These are phyloP conservation scores for Laburnicola sp. DNA, from an alignment of 2,329 filamentous ascomycete species.

Conservation along the genomic window DNA sequence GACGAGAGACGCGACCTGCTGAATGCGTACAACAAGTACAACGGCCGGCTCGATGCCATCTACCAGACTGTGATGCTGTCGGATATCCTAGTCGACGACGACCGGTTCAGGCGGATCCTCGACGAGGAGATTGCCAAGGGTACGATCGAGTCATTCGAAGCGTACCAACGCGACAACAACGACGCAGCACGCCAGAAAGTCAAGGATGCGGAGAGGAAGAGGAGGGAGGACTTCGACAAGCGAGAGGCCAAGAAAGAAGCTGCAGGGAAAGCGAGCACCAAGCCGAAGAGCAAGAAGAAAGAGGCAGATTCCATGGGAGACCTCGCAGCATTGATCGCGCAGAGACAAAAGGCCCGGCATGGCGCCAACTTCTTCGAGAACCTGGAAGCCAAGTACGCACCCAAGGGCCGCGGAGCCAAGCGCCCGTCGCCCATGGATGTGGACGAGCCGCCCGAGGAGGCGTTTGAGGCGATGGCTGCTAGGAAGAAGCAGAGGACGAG, in stretches of 20 bases:
- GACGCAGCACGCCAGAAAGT: constrained; percentile 33
- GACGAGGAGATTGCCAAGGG: constrained; percentile 74
- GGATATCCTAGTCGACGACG: constrained; percentile 80
- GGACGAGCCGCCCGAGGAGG: constrained; percentile 66
- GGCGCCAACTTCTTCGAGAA: constrained; percentile 40
- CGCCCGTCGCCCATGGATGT: constrained; percentile 49
- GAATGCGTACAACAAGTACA: constrained; percentile 69
- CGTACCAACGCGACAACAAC: constrained; percentile 72
- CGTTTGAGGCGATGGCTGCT: constrained; percentile 50
- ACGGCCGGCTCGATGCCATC: constrained; percentile 75
- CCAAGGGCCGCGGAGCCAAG: constrained; percentile 50
- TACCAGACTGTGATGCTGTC: constrained; percentile 88
- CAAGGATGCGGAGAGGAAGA: constrained; percentile 41
- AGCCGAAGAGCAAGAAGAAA: constrained; percentile 35
- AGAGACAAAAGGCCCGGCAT: constrained; percentile 39
- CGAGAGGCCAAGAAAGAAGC: constrained; percentile 57
- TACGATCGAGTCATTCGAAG: constrained; percentile 66
- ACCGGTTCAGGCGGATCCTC: constrained; percentile 78
- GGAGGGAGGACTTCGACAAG: constrained; percentile 55
- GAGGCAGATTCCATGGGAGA: constrained; percentile 39
- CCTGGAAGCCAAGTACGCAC: constrained; percentile 42
- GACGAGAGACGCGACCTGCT: constrained; percentile 83
- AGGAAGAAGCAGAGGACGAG: constrained; percentile 34
- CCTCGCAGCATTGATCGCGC: constrained; percentile 44
- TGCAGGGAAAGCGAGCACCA: constrained; percentile 68